Conservation (phyloP, 352 stramenopile genomes). For the Pythium rishiriense region DNA sequence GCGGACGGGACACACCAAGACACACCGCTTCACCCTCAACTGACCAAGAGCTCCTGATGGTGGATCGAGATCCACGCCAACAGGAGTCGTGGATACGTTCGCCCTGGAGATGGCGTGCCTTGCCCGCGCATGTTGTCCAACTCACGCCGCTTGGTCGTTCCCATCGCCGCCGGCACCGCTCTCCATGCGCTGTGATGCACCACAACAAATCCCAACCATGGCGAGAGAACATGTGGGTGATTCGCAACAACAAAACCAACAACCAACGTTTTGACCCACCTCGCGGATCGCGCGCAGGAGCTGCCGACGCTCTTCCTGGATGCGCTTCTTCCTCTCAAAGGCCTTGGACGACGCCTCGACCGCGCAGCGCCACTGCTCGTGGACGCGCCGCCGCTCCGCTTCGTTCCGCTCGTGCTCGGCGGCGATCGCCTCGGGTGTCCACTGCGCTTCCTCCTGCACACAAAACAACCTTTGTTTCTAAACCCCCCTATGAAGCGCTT, state of each 20-base stretch:
- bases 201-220: not conserved
- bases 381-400: conserved; percentile 51
- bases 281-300: conserved; percentile 60
- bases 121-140: not conserved
- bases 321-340: conserved; percentile 50
- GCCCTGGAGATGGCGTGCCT: not conserved
- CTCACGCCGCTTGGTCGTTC: not conserved
- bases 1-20: no score
- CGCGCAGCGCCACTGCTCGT: conserved; percentile 54
- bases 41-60: no score
- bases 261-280: no score
- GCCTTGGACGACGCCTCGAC: conserved; percentile 34
- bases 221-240: conserved; percentile 1
- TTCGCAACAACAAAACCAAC: no score
- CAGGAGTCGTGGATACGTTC: no score
- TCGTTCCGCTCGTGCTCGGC: conserved; percentile 57
- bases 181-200: not conserved
- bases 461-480: no score
- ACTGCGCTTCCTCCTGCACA: conserved; percentile 37
- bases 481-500: no score
- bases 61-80: no score
- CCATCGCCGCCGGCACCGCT: not conserved
- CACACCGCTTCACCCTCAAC: no score
- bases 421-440: conserved; percentile 49
- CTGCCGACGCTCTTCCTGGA: conserved; percentile 50